Base-by-base conservation (phyloP, 2,329 filamentous ascomycete genomes). In the Thielaviopsis cerberus region DNA sequence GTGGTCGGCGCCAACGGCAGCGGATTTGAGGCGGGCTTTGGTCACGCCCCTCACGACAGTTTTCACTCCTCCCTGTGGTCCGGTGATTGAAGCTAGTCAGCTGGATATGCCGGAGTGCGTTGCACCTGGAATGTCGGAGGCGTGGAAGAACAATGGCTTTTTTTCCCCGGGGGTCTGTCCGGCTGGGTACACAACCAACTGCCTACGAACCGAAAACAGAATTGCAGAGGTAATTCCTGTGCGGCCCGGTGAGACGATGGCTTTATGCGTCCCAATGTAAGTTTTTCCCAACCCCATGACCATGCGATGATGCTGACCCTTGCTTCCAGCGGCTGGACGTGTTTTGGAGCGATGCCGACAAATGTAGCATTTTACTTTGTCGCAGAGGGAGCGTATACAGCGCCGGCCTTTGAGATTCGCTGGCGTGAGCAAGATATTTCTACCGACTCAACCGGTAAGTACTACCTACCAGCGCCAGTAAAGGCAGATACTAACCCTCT, bases 161-260 rank as follows among this genome's bases (percentile, higher is more conserved):
- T 67, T 66, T 59, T 68, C 66, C 6, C 66, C 67, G 2, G 67
- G 66, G 8, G 59, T 64, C 15, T 68, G 66, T 61, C 67, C 67
- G 53, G 51, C 57, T 5, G 66, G 66, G 17, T 68, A 68, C 51
- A 58, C 53, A 17, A 62, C 65, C 10, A 59, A 57, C 53, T 67
- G 67, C 59, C 64, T 64, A 22, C 63, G 65, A 55, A 65, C 64
- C 4, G 27, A 45, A 4, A 52, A 50, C 4, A 58, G 52, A 13
- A 55, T 60, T 7, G 59, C 53, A 5, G 58, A 62, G 22, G 59
- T 60, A 13, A 66, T 64, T 60, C 62, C 65, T 1, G 52, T 67
- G 1, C 54, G 50, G 2, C 24, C 56, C 1, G 65, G 61, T 15
- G 66, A 68, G 59, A 68, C 66, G 1, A 65, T 61, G 1, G 67